phyloP scores from a whole-genome alignment of 805 yeast genomes.

The Candida sithepensis region DNA sequence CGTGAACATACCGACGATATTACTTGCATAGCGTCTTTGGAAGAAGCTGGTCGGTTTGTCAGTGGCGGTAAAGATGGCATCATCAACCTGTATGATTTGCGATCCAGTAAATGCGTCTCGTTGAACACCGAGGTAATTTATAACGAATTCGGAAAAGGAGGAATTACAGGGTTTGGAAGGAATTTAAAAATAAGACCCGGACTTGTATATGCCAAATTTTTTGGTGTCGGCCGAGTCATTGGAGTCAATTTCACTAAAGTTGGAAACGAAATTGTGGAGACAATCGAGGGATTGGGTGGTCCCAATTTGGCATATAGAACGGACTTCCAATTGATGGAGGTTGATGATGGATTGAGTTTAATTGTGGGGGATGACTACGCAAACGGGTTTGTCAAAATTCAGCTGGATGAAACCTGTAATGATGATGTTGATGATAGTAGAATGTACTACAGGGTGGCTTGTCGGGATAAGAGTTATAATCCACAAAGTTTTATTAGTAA shows the following conservation, averaged over 20 bases:
- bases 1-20: conserved; percentile 16
- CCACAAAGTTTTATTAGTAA: neutral
- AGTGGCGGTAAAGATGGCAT: conserved; percentile 20
- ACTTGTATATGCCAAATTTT: neutral
- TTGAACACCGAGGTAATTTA: conserved; percentile 15
- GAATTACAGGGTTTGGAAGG: conserved; percentile 13
- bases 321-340: neutral
- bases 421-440: neutral
- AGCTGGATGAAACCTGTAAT: too few species aligned
- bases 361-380: neutral
- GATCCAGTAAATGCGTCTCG: conserved; percentile 7
- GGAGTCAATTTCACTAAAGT: neutral
- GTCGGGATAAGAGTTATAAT: neutral
- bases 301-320: neutral
- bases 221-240: neutral
- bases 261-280: neutral
- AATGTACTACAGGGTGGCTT: neutral
- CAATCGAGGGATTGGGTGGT: neutral
- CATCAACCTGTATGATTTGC: conserved; percentile 14
- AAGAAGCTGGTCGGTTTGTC: conserved; percentile 5
- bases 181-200: neutral
- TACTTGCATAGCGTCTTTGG: conserved; percentile 5
- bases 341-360: neutral
- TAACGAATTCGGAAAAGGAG: conserved; percentile 6
- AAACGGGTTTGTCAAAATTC: neutral